Conservation (phyloP, 495 filamentous ascomycete species). For the Hypomontagnella monticulosa region DNA sequence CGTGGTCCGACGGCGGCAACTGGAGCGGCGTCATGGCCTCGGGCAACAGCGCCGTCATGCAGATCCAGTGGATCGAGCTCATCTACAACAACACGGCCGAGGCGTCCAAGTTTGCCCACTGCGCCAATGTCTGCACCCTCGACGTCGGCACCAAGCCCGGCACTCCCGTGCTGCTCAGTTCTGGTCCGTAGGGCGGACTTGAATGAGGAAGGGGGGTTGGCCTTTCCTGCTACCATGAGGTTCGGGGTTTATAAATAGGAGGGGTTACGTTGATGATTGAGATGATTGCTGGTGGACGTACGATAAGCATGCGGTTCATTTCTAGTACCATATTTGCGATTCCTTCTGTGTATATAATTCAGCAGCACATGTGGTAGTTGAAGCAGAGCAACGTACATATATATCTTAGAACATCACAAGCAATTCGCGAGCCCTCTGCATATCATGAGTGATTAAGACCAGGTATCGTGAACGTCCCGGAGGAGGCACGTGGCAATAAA, state of each 20-base stretch:
- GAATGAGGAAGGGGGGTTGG: not conserved
- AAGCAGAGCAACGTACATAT: not conserved
- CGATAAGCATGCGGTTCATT: not conserved
- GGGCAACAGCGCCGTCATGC: conserved; percentile 66
- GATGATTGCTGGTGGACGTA: not conserved
- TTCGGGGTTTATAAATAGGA: too few relatives aligned
- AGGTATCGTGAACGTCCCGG: too few relatives aligned
- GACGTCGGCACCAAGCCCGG: conserved; percentile 21
- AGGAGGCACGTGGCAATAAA: too few relatives aligned
- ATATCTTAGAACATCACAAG: too few relatives aligned
- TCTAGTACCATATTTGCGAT: not conserved
- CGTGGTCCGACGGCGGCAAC: conserved; percentile 77
- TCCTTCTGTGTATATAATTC: conserved; percentile 17
- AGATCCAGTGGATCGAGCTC: conserved; percentile 79
- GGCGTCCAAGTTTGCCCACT: conserved; percentile 20
- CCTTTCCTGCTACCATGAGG: not conserved
- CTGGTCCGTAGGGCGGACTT: conserved; percentile 16
- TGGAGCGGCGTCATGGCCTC: conserved; percentile 77
- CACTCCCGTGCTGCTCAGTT: conserved; percentile 9
- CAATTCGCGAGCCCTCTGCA: too few relatives aligned
- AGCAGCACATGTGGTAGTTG: not conserved
- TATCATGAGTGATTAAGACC: too few relatives aligned
- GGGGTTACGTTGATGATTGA: too few relatives aligned
- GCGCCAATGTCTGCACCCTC: conserved; percentile 41
- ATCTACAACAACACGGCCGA: conserved; percentile 67